Conservation (phyloP, 306 rosid genomes). For the Quercus robur region DNA sequence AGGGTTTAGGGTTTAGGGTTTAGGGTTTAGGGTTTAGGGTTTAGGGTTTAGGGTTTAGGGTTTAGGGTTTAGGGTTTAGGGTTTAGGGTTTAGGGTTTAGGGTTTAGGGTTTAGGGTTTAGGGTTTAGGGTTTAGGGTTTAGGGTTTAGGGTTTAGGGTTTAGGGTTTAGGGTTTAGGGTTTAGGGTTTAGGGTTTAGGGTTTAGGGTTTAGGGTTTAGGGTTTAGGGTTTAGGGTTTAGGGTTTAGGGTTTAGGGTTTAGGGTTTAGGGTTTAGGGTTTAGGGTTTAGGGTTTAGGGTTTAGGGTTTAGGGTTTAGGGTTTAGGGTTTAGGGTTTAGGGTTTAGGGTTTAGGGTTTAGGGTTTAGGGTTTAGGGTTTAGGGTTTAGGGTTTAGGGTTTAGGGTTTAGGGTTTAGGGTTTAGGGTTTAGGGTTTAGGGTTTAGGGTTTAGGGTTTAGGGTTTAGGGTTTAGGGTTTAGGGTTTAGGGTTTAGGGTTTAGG, state of each 20-base stretch:
- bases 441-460: not conserved
- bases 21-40: too few relatives aligned
- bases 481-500: not conserved
- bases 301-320: conserved; percentile 16
- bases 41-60: conserved; percentile 3
- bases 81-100: conserved; percentile 12
- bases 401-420: not conserved
- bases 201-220: not conserved
- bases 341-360: not conserved
- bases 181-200: not conserved
- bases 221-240: not conserved
- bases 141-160: not conserved
- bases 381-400: not conserved
- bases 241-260: conserved; percentile 14
- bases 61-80: conserved; percentile 8
- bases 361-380: not conserved
- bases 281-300: conserved; percentile 16
- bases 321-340: conserved; percentile 12
- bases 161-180: conserved; percentile 1
- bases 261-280: not conserved
- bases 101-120: conserved; percentile 8
- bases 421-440: not conserved
- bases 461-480: not conserved
- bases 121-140: conserved; percentile 15
- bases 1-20: too few relatives aligned